These are phyloP conservation scores for Aureobasidium musti DNA, from an alignment of 2,329 filamentous ascomycete species.

Conservation along the genomic window DNA sequence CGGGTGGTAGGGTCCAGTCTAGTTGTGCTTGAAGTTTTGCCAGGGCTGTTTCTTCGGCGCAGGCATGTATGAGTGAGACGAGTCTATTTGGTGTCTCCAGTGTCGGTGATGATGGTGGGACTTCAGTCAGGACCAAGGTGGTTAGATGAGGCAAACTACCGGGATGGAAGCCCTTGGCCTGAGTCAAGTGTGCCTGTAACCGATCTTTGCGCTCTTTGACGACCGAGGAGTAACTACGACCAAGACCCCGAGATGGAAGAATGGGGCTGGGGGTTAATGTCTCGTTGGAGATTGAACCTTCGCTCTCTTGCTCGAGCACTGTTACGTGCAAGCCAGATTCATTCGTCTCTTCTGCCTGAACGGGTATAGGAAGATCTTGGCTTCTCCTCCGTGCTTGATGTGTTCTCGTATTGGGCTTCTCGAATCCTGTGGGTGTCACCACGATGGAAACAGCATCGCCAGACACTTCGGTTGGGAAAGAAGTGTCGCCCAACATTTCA, in stretches of 20 bases:
- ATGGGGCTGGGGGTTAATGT: not conserved
- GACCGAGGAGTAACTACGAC: constrained; percentile 39
- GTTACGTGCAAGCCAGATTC: constrained; percentile 5
- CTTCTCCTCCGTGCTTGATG: constrained; percentile 11
- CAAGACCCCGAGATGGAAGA: constrained; percentile 25
- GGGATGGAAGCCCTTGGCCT: constrained; percentile 51
- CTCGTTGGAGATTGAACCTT: not conserved
- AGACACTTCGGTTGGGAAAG: not conserved
- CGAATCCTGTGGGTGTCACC: constrained; percentile 41
- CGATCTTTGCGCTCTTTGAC: constrained; percentile 37
- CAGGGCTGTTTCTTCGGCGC: constrained; percentile 57
- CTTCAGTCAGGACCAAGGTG: constrained; percentile 59
- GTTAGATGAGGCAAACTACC: constrained; percentile 57
- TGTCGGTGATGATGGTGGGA: constrained; percentile 46
- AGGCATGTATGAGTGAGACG: constrained; percentile 58
- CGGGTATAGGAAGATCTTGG: constrained; percentile 28
- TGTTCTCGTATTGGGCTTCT: constrained; percentile 32
- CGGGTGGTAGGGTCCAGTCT: constrained; percentile 63
- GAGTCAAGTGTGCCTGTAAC: constrained; percentile 34
- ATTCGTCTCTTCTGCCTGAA: constrained; percentile 41
- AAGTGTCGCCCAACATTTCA: constrained; percentile 43
- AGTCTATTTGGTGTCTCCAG: constrained; percentile 51
- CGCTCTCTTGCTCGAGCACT: not conserved
- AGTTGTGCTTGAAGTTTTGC: constrained; percentile 56
- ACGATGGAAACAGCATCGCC: constrained; percentile 38